Base-by-base conservation (phyloP, 768 basidiomycete species). In the Glaciozyma antarctica region DNA sequence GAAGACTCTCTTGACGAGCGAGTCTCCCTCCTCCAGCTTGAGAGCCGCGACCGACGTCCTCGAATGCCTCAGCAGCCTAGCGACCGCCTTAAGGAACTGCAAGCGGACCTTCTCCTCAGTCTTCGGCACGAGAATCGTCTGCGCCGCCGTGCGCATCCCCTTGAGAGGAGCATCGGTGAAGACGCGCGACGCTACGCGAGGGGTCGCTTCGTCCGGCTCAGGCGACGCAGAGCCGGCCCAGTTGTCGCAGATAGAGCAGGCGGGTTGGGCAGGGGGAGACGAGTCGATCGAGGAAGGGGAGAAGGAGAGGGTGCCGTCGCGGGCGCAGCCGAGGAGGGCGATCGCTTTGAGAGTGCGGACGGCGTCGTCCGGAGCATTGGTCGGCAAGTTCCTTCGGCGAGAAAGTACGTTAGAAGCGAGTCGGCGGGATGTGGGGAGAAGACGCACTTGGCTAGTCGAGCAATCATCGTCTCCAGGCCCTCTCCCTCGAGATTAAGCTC, bases 181-280 rank as follows among this genome's bases (percentile, higher is more conserved):
- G 38, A 54, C 53, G 21, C 69, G 56, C 24, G 17, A 13, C 19
- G 28, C 24, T 28, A 3, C 5, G 41, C 7, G 21, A 24, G 38
- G 32, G 24, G 15, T 19, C 48, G 58, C 15, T 26, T 41, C 17
- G 54, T 45, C 17, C 44, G n/a, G 7, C 19, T 45, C 47, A 0
- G 38, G 7, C 0, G 43, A 0, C 3, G 52, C 3, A 6, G 22
- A 0, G 0, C 47, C 30, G 5, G 54, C 19, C 28, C 26, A 17
- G 5, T 53, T 13, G 48, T 70, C 69, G 61, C 69, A 70, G 48
- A 51, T 24, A 1, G 34, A n/a, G 55, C 69, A 70, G 7, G 32
- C 13, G 0, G 65, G 52, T 7, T 58, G 22, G 17, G 44, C 2
- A 15, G 53, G 21, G 0, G 32, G 5, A 45, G 45, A 26, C 1